Evolutionary conservation across 179 eudicot genomes (phyloP).

Genomic region (Drosera spatulata): DNA sequence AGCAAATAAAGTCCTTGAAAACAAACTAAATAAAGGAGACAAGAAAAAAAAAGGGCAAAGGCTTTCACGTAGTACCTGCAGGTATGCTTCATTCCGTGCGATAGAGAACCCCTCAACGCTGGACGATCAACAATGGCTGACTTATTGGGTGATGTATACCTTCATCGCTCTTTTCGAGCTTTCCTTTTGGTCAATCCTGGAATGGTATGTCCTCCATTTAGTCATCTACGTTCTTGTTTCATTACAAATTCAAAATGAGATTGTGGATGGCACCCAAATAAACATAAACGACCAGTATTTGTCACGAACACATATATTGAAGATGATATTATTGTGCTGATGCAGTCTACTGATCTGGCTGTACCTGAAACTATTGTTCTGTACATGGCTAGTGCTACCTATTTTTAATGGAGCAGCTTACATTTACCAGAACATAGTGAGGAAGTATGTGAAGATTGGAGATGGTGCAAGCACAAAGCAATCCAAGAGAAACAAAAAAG

Average conservation of each 20-base stretch:
- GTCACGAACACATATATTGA: no score
- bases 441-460: slow-evolving; percentile 60
- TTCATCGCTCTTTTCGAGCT: slow-evolving; percentile 83
- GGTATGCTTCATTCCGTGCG: slow-evolving; percentile 90
- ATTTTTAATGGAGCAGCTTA: slow-evolving; percentile 86
- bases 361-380: slow-evolving; percentile 63
- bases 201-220: slow-evolving; percentile 39
- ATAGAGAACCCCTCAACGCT: slow-evolving; percentile 85
- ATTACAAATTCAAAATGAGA: background rate
- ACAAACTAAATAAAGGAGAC: background rate
- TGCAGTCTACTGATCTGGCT: slow-evolving; percentile 85
- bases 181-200: slow-evolving; percentile 77
- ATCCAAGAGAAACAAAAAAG: slow-evolving; percentile 51
- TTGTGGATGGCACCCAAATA: no score
- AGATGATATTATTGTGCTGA: no score
- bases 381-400: slow-evolving; percentile 88
- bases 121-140: slow-evolving; percentile 97
- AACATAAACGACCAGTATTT: no score
- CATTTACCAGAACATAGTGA: slow-evolving; percentile 54
- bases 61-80: slow-evolving; percentile 8
- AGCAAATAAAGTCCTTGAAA: background rate
- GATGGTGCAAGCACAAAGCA: slow-evolving; percentile 30
- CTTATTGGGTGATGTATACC: slow-evolving; percentile 86
- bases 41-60: no score
- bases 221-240: background rate